Conservation (phyloP, 768 basidiomycete species). For the Heimioporus sp. region DNA sequence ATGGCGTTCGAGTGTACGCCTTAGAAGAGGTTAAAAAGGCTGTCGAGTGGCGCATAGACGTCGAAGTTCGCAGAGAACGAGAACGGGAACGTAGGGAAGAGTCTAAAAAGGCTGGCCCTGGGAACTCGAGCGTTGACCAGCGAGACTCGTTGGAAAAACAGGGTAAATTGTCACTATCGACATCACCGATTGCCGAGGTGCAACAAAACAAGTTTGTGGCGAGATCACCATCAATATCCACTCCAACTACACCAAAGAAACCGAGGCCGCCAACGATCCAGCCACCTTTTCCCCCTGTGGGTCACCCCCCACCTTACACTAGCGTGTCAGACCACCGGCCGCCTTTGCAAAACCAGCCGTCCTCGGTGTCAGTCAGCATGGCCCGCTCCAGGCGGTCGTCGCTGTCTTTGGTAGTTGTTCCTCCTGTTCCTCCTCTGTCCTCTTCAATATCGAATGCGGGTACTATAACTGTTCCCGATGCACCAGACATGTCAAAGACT, state of each 20-base stretch:
- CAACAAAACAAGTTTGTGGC: conserved; percentile 15
- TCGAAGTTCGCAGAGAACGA: conserved; percentile 71
- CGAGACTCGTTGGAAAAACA: conserved; percentile 47
- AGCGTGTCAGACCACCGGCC: conserved; percentile 32
- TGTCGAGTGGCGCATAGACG: conserved; percentile 85
- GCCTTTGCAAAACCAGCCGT: conserved; percentile 38
- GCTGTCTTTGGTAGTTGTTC: conserved; percentile 57
- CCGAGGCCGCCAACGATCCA: conserved; percentile 27
- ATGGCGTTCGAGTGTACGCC: conserved; percentile 86
- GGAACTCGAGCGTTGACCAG: conserved; percentile 33
- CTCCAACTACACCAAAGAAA: conserved; percentile 17
- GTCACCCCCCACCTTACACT: conserved; percentile 67
- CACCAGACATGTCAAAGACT: conserved; percentile 45
- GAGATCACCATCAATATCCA: conserved; percentile 21
- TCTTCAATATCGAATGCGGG: conserved; percentile 36
- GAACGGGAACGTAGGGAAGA: conserved; percentile 70
- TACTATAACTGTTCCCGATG: conserved; percentile 31
- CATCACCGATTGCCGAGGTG: conserved; percentile 40
- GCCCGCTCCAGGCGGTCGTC: conserved; percentile 53
- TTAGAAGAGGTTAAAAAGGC: conserved; percentile 83
- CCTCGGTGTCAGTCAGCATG: conserved; percentile 41
- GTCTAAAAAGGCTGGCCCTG: conserved; percentile 49
- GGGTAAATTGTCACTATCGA: conserved; percentile 49
- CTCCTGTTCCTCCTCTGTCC: conserved; percentile 31
- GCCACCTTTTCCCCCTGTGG: conserved; percentile 34